phyloP scores from a whole-genome alignment of 177 flowering plant species.

The Vitis hybrid region DNA sequence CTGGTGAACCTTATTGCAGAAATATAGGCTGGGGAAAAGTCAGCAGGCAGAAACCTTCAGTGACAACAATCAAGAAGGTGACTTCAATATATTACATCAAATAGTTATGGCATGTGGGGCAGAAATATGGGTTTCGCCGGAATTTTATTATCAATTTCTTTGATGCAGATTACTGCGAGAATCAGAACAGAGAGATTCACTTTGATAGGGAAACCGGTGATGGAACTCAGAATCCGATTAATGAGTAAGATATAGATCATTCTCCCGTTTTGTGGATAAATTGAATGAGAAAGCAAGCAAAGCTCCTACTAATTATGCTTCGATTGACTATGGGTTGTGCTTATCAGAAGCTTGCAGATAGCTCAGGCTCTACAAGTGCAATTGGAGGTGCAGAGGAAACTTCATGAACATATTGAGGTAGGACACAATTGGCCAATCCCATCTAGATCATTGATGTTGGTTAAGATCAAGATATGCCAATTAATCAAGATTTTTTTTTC shows the following conservation, averaged over 20 bases:
- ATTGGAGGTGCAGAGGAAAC: constrained; percentile 85
- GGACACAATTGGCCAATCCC: neutral
- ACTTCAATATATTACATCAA: constrained; percentile 10
- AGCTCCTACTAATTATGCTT: constrained; percentile 15
- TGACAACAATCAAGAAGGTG: constrained; percentile 59
- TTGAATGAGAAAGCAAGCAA: constrained; percentile 1
- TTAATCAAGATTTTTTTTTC: neutral
- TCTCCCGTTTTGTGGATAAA: neutral
- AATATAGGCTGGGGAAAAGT: constrained; percentile 78
- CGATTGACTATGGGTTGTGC: constrained; percentile 9
- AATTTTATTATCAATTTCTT: constrained; percentile 5
- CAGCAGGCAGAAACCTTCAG: constrained; percentile 44
- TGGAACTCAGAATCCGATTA: constrained; percentile 31
- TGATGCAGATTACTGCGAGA: constrained; percentile 41
- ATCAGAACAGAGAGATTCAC: constrained; percentile 28
- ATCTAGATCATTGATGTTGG: neutral
- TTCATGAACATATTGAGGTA: constrained; percentile 91
- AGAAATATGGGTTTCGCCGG: neutral
- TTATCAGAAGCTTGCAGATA: constrained; percentile 57
- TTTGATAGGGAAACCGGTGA: constrained; percentile 25
- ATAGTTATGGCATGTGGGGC: neutral
- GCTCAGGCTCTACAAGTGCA: constrained; percentile 76
- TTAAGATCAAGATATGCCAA: neutral
- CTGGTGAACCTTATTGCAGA: constrained; percentile 48
- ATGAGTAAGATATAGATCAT: constrained; percentile 41